Conservation (phyloP, 176 grass and related monocot genomes). For the Bolboschoenus planiculmis region DNA sequence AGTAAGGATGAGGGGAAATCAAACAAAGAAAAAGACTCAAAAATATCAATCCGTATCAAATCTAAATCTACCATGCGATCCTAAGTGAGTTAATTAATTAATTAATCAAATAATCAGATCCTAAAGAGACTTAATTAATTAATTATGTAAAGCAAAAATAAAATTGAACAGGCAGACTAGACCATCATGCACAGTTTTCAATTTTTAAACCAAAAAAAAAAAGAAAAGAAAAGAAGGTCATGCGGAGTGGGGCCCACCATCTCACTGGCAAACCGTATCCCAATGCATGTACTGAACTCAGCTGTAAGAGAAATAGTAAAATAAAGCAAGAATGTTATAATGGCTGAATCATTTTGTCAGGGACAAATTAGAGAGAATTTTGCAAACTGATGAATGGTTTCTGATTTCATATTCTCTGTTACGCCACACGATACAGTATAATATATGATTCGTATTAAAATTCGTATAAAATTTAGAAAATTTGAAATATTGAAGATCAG, state of each 20-base stretch:
- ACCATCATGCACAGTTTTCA: conserved; percentile 12
- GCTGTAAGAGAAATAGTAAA: conserved; percentile 1
- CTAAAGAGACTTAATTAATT: not conserved
- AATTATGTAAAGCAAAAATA: not conserved
- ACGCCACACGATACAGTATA: too few species aligned
- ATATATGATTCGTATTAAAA: too few species aligned
- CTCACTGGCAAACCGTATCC: conserved; percentile 27
- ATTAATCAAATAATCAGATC: not conserved
- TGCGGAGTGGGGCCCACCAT: conserved; percentile 20
- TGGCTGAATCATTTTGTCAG: conserved; percentile 45
- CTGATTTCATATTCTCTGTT: too few species aligned
- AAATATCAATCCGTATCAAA: not conserved
- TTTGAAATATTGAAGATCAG: too few species aligned
- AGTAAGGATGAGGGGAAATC: not conserved
- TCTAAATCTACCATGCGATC: conserved; percentile 2
- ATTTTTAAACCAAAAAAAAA: conserved; percentile 6
- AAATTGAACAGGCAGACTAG: conserved; percentile 9
- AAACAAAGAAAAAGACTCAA: not conserved
- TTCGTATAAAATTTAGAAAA: too few species aligned
- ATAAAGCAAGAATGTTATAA: conserved; percentile 30
- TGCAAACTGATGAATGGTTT: not conserved
- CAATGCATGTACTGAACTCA: conserved; percentile 12
- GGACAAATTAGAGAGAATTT: conserved; percentile 17
- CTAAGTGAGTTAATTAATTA: not conserved
- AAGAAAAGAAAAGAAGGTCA: too few species aligned